Conservation (phyloP, 805 yeast genomes). For the Yamadazyma tumulicola region DNA sequence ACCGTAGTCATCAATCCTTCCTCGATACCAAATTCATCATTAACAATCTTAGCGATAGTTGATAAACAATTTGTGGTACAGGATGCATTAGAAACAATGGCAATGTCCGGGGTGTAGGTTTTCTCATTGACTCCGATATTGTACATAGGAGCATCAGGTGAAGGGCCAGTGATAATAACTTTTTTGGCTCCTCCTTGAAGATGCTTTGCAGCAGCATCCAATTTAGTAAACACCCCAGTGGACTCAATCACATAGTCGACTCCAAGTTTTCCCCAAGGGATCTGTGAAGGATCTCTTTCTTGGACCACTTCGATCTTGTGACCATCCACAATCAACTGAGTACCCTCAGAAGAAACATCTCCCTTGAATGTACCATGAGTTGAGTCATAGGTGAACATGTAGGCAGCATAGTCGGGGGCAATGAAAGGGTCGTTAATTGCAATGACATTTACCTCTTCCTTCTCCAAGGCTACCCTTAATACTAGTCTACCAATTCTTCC, state of each 20-base stretch:
- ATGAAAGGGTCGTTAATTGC: constrained; percentile 34
- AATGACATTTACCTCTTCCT: constrained; percentile 30
- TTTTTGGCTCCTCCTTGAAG: constrained; percentile 35
- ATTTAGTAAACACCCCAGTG: constrained; percentile 34
- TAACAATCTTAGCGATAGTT: constrained; percentile 35
- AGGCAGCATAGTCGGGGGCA: constrained; percentile 33
- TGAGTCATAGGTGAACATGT: constrained; percentile 37
- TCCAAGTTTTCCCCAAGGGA: constrained; percentile 33
- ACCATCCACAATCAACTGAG: constrained; percentile 25
- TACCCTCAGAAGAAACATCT: constrained; percentile 24
- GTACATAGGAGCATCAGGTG: constrained; percentile 35
- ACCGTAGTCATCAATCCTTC: constrained; percentile 37
- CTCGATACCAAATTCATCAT: constrained; percentile 32
- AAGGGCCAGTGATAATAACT: constrained; percentile 33
- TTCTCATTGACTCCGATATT: constrained; percentile 34
- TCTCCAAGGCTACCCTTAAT: constrained; percentile 29
- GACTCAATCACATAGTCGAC: constrained; percentile 32
- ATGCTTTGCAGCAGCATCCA: constrained; percentile 34
- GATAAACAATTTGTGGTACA: constrained; percentile 38
- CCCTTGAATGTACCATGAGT: constrained; percentile 32
- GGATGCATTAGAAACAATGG: constrained; percentile 33
- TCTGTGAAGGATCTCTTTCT: constrained; percentile 32
- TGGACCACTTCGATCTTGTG: constrained; percentile 27
- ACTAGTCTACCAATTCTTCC: constrained; percentile 36
- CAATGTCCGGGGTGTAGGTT: constrained; percentile 29